These are phyloP conservation scores for Leptodontidium sp. DNA, from an alignment of 2,329 filamentous ascomycete species.

Conservation along the genomic window DNA sequence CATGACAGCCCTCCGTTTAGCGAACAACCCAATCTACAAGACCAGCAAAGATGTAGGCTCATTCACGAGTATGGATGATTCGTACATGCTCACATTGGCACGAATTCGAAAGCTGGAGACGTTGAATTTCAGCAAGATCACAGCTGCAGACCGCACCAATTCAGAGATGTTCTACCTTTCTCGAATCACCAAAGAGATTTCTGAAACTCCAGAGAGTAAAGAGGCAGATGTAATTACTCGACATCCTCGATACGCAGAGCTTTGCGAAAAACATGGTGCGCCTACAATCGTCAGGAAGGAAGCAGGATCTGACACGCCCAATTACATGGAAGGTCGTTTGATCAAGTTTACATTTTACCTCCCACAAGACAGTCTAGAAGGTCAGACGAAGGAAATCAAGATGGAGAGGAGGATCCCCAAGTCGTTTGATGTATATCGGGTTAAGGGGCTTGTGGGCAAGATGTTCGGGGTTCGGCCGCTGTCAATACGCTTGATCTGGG, in stretches of 20 bases:
- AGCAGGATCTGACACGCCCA: constrained; percentile 68
- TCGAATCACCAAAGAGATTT: constrained; percentile 79
- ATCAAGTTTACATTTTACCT: constrained; percentile 67
- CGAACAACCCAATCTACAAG: constrained; percentile 83
- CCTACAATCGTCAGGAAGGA: constrained; percentile 65
- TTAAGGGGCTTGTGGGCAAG: constrained; percentile 80
- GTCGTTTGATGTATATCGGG: constrained; percentile 80
- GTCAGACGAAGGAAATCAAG: constrained; percentile 35
- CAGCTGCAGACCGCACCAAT: constrained; percentile 78
- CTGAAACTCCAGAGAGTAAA: constrained; percentile 60
- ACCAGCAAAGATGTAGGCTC: constrained; percentile 50
- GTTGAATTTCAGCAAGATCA: constrained; percentile 79
- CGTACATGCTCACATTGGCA: constrained; percentile 87
- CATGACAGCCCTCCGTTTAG: constrained; percentile 77
- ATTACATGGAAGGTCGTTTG: constrained; percentile 83
- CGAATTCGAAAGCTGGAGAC: constrained; percentile 72
- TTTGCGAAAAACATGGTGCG: constrained; percentile 80
- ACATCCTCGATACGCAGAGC: constrained; percentile 76
- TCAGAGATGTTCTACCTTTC: constrained; percentile 95
- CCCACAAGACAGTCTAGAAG: constrained; percentile 30
- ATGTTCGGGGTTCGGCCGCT: constrained; percentile 73
- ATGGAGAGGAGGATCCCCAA: constrained; percentile 66
- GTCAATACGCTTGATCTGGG: constrained; percentile 76
- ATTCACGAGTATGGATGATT: constrained; percentile 72
- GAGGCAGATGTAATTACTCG: constrained; percentile 63